Base-by-base conservation (phyloP, 352 stramenopile genomes). In the Globisporangium ultimum region DNA sequence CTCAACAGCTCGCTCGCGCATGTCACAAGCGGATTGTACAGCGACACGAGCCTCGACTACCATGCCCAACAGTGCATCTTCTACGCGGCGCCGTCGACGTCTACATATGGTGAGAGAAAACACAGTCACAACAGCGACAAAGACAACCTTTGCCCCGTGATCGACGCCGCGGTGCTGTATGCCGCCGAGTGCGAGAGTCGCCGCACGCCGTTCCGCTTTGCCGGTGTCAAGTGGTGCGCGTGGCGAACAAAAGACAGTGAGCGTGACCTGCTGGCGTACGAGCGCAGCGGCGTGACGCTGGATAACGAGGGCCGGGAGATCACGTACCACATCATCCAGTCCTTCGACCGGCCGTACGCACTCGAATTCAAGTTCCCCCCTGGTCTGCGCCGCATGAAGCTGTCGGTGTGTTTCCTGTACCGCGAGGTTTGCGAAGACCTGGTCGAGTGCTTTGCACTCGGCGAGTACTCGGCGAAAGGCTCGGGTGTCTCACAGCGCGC, bases 151-250 rank as follows among this genome's bases (percentile, higher is more conserved):
- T 50, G 54, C 48, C 57, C 60, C 3, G 64, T 76, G 12, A 42
- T 75, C 18, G 72, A 76, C 52, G 76, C 71, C 38, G 66, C 71
- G 0, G 69, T 86, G 28, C 62, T 86, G 4, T 53, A 76, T 20
- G 59, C 72, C 3, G 48, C 65, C 18, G 78, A 88, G 68, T 52
- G 50, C 2, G 40, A 63, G 43, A 48, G 70, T 11, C 54, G 66
- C 11, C 64, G 70, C 2, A 68, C 74, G 40, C 67, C 73, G 55
- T 87, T 88, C 58, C 76, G 72, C 11, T 87, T 85, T 54, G 76
- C 75, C 1, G 78, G 78, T 10, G 71, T 84, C 56, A 83, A 83
- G 61, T 88, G 76, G 76, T 72, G 65, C 58, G 65, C 67, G 11
- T 82, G 72, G 70, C 68, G 64, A 55, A 58, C 59, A 28, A 48